These are phyloP conservation scores for Ophiocordyceps unilateralis DNA, from an alignment of 2,329 filamentous ascomycete species.

Conservation along the genomic window DNA sequence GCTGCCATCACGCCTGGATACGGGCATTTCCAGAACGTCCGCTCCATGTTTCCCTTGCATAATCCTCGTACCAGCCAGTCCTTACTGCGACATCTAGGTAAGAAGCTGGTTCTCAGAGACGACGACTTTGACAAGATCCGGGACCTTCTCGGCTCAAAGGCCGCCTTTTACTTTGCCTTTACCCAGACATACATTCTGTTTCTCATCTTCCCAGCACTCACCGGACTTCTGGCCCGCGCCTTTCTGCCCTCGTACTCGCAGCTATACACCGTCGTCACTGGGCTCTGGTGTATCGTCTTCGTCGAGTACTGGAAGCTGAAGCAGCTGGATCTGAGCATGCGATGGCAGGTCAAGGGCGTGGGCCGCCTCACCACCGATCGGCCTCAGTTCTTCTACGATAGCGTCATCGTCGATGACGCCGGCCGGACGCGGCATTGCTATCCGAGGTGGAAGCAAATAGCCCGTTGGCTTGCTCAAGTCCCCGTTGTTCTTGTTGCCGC, in stretches of 20 bases:
- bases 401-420: slow-evolving; percentile 41
- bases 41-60: slow-evolving; percentile 45
- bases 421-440: slow-evolving; percentile 47
- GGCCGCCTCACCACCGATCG: slow-evolving; percentile 48
- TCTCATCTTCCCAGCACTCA: slow-evolving; percentile 48
- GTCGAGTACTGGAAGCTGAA: slow-evolving; percentile 69
- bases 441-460: slow-evolving; percentile 44
- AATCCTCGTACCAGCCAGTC: slow-evolving; percentile 37
- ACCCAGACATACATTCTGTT: slow-evolving; percentile 61
- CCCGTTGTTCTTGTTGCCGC: slow-evolving; percentile 48
- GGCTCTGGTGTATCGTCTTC: slow-evolving; percentile 56
- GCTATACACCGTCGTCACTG: slow-evolving; percentile 47
- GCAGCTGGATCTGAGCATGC: slow-evolving; percentile 51
- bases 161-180: slow-evolving; percentile 73
- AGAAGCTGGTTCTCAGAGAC: slow-evolving; percentile 28
- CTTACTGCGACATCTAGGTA: slow-evolving; percentile 39
- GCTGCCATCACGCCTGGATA: slow-evolving; percentile 41
- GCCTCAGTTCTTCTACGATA: slow-evolving; percentile 46
- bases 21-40: slow-evolving; percentile 43
- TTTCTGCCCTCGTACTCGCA: slow-evolving; percentile 54
- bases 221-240: slow-evolving; percentile 52
- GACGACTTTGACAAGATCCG: slow-evolving; percentile 41
- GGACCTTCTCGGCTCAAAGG: slow-evolving; percentile 46
- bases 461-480: slow-evolving; percentile 49
- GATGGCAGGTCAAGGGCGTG: slow-evolving; percentile 57